Base-by-base conservation (phyloP, 495 filamentous ascomycete species). In the Barbatosphaeria neglecta region DNA sequence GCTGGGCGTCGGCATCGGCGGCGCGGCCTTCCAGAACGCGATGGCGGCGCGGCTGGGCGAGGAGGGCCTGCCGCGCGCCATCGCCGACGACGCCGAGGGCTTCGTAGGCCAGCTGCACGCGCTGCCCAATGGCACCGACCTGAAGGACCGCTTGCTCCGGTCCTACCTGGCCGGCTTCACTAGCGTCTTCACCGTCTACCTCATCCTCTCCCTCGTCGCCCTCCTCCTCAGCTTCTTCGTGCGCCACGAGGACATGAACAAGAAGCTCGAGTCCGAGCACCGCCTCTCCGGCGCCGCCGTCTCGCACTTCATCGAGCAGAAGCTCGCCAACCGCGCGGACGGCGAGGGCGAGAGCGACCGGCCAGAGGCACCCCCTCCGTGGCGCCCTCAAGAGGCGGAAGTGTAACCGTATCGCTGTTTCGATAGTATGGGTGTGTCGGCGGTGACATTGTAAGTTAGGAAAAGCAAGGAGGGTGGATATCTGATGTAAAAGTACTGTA, bases 91-190 rank as follows among this genome's bases (percentile, higher is more conserved):
- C 41, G 65, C 71, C 10, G 64, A 66, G 22, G 63, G 58, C 19
- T 59, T 48, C 22, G 46, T 42, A 1, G 38, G 3, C 22, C 20
- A 6, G 8, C 19, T 41, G 3, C 2, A 6, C 7, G 20, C 39
- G 31, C 52, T 66, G 0, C 64, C 62, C 13, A 86, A 87, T 54
- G 81, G 72, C 41, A 68, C 83, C 19, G 73, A 78, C 44, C 66
- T 87, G 44, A 75, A 83, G 45, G 87, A 88, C 54, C 54, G 87
- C 11, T 69, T 85, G 43, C 63, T 89, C 16, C 83, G 87, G 50
- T 73, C 78, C 20, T 41, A 41, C 39, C 19, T 11, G 9, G 23
- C 41, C 48, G n/a, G 35, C 43, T 18, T 49, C 44, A 4, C 54
- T 37, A 20, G 53, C 43, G 4, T 31, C 40, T 24, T 55, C 50